A percentile compares a stretch with the other conserved stretches of the same genome.
Evolutionary conservation across 2,329 filamentous ascomycete species (phyloP).

Genomic region (Neospermospora avenae): DNA sequence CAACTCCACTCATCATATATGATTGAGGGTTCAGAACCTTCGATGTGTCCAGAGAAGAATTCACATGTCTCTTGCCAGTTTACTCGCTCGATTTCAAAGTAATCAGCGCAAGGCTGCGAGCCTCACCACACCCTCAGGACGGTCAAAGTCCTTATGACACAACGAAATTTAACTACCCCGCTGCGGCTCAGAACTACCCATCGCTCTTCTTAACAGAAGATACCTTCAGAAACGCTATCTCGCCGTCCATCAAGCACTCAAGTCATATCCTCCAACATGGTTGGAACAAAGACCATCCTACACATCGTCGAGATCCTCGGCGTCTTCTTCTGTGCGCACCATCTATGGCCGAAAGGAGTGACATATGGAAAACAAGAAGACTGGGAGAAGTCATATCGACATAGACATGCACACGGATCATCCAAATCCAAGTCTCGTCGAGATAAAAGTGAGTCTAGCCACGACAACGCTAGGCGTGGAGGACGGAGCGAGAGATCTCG

Average conservation of each 20-base stretch:
- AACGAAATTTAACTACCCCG: background rate
- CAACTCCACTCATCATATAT: background rate
- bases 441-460: constrained; percentile 7
- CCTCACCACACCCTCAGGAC: constrained; percentile 8
- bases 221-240: background rate
- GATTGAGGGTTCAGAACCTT: too few species aligned
- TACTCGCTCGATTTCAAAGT: background rate
- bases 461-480: background rate
- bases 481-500: background rate
- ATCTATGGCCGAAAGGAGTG: constrained; percentile 31
- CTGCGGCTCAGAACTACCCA: background rate
- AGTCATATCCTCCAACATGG: constrained; percentile 18
- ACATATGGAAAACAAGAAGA: constrained; percentile 28
- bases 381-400: constrained; percentile 22
- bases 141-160: background rate
- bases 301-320: constrained; percentile 27
- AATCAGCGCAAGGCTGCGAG: constrained; percentile 7
- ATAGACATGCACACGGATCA: constrained; percentile 7
- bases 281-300: constrained; percentile 18
- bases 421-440: constrained; percentile 9
- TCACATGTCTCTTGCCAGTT: background rate
- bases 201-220: background rate
- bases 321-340: constrained; percentile 26
- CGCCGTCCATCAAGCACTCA: background rate
- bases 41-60: background rate